These are phyloP conservation scores for Hypericum androsaemum DNA, from an alignment of 345 rosid genomes.

Conservation along the genomic window DNA sequence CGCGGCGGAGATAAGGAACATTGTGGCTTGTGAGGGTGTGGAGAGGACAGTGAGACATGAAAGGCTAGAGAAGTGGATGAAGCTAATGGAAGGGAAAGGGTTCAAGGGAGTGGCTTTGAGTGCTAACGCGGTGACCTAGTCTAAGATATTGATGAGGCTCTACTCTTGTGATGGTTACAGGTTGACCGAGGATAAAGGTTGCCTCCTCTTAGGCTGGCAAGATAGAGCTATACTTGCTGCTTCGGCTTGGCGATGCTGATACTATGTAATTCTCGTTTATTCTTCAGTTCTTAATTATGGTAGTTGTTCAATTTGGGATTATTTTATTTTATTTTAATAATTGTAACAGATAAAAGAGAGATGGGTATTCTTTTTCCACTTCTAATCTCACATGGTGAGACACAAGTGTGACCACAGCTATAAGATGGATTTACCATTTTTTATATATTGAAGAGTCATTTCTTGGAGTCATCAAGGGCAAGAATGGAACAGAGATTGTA, in stretches of 20 bases:
- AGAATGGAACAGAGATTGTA: no score
- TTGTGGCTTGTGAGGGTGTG: conserved; percentile 48
- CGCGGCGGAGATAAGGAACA: conserved; percentile 51
- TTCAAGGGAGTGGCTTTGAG: conserved; percentile 46
- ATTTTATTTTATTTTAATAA: no score
- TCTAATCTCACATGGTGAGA: no score
- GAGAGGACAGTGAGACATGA: conserved; percentile 57
- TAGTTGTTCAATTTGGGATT: no score
- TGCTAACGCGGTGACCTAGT: conserved; percentile 57
- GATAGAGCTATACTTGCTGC: conserved; percentile 53
- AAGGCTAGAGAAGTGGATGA: conserved; percentile 60
- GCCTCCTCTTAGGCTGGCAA: conserved; percentile 65
- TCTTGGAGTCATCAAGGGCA: no score
- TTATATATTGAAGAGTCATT: no score
- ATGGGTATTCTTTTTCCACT: no score
- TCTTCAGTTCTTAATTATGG: neutral
- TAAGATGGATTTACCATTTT: no score
- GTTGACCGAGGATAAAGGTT: conserved; percentile 59
- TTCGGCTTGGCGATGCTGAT: conserved; percentile 56
- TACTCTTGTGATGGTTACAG: conserved; percentile 59
- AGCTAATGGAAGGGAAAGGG: conserved; percentile 56
- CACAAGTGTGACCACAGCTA: no score
- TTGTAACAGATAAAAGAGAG: no score
- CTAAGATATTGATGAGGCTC: conserved; percentile 43
- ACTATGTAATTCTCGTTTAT: conserved; percentile 15